Base-by-base conservation (phyloP, 1,139 yeast species). In the Debaryomycetaceae sp. region DNA sequence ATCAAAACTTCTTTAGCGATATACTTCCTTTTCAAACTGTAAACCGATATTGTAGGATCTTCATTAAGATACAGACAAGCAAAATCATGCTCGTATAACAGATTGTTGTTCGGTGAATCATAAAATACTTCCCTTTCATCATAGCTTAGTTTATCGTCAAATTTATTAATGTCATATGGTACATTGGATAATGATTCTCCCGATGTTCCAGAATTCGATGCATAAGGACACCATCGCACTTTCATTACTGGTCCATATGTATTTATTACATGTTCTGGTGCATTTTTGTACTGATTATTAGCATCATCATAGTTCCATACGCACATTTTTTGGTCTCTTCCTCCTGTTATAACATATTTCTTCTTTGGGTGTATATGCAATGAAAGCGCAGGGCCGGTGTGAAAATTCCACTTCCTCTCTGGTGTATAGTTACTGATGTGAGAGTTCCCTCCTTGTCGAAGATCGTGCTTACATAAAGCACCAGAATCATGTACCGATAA, bases 261-360 rank as follows among this genome's bases (percentile, higher is more conserved):
- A 47, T 78, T 76, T 9, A 92, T 74, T 18, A 83, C 82, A 47
- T 76, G 74, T 30, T 87, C 92, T 0, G 98, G 96, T 4, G 70
- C 53, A n/a, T 64, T 49, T 28, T 67, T 72, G 17, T 62, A 59
- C 11, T 60, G 51, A 6, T 65, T 59, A 4, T 68, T 50, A 11
- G 53, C 40, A 9, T 70, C 75, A 3, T 67, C 60, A 47, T 65
- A 72, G 54, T 85, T 85, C 91, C 95, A 88, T 1, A 87, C 78
- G 48, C 87, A 88, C 33, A 87, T 72, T 48, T 83, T 83, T 47
- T 81, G 87, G 61, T 92, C 99, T 51, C 97, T 72, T 8, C 98
- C 98, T 15, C 98, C 98, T 9, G 96, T 87, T 2, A 84, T 83
- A 14, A 92, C 78, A 52, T 83, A 87, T 48, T 89, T 96, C 32